Base-by-base conservation (phyloP, 1,139 yeast species). In the Taphrina communis region DNA sequence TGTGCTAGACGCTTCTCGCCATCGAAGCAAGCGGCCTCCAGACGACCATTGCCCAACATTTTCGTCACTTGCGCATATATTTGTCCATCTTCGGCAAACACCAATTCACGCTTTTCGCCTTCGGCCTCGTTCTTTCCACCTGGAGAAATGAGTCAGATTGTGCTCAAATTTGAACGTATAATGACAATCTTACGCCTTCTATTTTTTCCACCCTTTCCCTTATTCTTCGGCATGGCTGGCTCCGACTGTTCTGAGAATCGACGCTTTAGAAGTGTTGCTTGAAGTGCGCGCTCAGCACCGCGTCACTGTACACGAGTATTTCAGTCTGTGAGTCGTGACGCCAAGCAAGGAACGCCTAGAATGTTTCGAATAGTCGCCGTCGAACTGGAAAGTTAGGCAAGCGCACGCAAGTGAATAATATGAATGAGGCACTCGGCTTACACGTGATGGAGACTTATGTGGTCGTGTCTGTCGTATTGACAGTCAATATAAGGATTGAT, bases 51-150 rank as follows among this genome's bases (percentile, higher is more conserved):
- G 79, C 99, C 99, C 76, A 95, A 86, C 97, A 95, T 93, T 81
- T 93, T 94, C 79, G 95, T 87, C 78, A 95, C 95, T 82, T 95
- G 99, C 70, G 97, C 99, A 78, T 95, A 95, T 80, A 94, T 99
- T 81, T 94, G 99, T 71, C 97, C 97, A 76, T 95, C 99, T 74
- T 94, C 99, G 78, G 88, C 92, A 79, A 85, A 85, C 78, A 88
- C 85, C 76, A 94, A 85, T 79, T 94, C 99, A 82, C 99, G 90
- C 85, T 95, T 94, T 81, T 91, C 93, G 72, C 90, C 88, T 72
- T 86, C 89, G 80, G 87, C 87, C 79, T 88, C 97, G 80, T 92
- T 93, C 96, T 94, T 94, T 80, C 99, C 99, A 87, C 62, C 62
- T 58, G 44, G 8, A 11, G 14, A 44, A 7, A 25, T 25, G 21